Evolutionary conservation across 2,329 filamentous ascomycete genomes (phyloP).

Genomic region (Nemania bipapillata): DNA sequence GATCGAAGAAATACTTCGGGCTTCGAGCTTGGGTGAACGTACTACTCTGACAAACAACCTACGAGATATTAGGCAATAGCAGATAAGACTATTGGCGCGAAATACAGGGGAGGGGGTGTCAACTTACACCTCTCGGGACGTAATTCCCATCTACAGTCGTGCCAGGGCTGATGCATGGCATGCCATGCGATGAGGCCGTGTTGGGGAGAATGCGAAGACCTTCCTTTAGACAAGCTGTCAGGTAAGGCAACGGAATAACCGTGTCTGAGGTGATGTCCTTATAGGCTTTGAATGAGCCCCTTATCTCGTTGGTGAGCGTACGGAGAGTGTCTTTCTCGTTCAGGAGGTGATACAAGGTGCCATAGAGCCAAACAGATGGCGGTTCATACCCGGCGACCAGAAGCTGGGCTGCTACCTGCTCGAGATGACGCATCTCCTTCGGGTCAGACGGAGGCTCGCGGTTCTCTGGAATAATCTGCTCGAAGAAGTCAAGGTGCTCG

Average conservation of each 20-base stretch:
- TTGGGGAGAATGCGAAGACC: constrained; percentile 45
- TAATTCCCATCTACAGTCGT: constrained; percentile 9
- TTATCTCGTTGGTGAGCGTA: constrained; percentile 51
- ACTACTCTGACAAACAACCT: constrained; percentile 30
- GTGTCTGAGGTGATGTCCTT: constrained; percentile 48
- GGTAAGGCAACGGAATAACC: constrained; percentile 48
- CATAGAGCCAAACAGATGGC: constrained; percentile 35
- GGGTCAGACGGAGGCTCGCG: neutral
- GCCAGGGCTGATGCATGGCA: constrained; percentile 7
- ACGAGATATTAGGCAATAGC: constrained; percentile 11
- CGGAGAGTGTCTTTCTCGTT: constrained; percentile 43
- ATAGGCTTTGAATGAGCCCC: constrained; percentile 46
- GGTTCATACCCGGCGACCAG: constrained; percentile 33
- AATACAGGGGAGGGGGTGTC: neutral
- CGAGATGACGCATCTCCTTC: constrained; percentile 26
- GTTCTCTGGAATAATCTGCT: constrained; percentile 20
- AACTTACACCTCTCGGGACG: constrained; percentile 5
- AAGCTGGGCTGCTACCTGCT: constrained; percentile 29
- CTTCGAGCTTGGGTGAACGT: neutral
- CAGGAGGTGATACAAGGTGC: constrained; percentile 41
- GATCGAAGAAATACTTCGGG: neutral
- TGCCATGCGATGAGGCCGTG: neutral
- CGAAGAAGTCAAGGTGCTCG: constrained; percentile 33
- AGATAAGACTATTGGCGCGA: neutral
- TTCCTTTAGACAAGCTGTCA: constrained; percentile 53